Evolutionary conservation across 2,329 filamentous ascomycete species (phyloP).

Genomic region (Metarhizium guizhouense): DNA sequence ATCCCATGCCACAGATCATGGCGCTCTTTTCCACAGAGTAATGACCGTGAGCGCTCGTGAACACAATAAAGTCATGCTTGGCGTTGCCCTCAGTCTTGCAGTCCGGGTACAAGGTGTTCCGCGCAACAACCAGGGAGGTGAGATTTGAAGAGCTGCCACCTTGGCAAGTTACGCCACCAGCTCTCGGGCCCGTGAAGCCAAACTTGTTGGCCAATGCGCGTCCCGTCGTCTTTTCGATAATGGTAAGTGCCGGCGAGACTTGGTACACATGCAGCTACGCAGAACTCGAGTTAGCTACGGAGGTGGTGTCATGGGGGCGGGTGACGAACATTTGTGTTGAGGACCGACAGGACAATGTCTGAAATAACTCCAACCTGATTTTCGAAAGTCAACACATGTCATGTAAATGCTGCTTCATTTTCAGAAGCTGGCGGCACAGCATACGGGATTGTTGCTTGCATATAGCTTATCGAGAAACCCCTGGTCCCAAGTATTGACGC

Average conservation of each 20-base stretch:
- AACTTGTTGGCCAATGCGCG: constrained; percentile 66
- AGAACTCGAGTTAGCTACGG: not conserved
- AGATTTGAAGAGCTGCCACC: constrained; percentile 81
- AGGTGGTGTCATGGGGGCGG: not conserved
- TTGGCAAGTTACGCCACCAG: constrained; percentile 69
- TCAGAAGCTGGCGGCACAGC: constrained; percentile 14
- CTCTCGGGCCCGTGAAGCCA: constrained; percentile 60
- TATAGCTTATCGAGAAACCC: constrained; percentile 96
- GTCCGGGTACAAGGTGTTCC: constrained; percentile 74
- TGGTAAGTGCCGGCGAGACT: constrained; percentile 78
- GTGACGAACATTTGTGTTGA: constrained; percentile 75
- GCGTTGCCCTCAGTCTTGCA: constrained; percentile 68
- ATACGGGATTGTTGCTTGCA: constrained; percentile 73
- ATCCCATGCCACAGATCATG: constrained; percentile 80
- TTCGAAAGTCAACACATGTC: constrained; percentile 5
- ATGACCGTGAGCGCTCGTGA: constrained; percentile 85
- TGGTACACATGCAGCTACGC: constrained; percentile 76
- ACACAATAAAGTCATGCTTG: constrained; percentile 61
- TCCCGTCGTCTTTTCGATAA: constrained; percentile 80
- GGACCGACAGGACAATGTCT: constrained; percentile 71
- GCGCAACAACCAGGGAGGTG: constrained; percentile 76
- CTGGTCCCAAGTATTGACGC: constrained; percentile 97
- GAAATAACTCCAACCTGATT: constrained; percentile 67
- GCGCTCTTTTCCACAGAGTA: constrained; percentile 93
- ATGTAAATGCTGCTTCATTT: not conserved